Evolutionary conservation across 164 flowering plant species (phyloP).

Genomic region (Saururus chinensis): DNA sequence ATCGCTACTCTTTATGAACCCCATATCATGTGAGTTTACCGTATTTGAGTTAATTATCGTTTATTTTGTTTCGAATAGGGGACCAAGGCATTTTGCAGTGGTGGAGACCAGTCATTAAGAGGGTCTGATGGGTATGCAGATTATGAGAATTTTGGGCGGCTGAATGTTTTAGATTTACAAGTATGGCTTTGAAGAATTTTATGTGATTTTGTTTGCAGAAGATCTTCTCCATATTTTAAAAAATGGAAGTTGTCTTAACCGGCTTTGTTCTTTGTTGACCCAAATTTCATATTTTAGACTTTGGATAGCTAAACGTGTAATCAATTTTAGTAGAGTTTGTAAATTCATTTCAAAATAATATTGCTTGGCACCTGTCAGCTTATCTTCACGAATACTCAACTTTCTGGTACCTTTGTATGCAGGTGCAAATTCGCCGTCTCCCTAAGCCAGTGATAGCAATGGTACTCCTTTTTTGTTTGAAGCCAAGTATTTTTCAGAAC

Average conservation of each 20-base stretch:
- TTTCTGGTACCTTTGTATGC: too few species aligned
- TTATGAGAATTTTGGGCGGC: conserved; percentile 62
- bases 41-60: not conserved
- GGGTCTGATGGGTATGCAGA: conserved; percentile 70
- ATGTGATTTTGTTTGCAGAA: too few species aligned
- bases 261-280: not conserved
- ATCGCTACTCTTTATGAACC: too few species aligned
- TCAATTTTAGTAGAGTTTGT: too few species aligned
- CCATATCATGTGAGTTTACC: too few species aligned
- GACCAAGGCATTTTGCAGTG: conserved; percentile 88
- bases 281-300: too few species aligned
- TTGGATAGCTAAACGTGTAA: too few species aligned
- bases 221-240: not conserved
- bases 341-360: too few species aligned
- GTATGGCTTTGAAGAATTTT: conserved; percentile 30
- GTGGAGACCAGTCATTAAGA: conserved; percentile 92
- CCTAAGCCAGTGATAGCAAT: conserved; percentile 98
- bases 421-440: conserved; percentile 91
- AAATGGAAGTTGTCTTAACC: not conserved
- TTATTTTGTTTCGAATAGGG: conserved; percentile 37
- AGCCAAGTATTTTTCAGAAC: not conserved
- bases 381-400: too few species aligned
- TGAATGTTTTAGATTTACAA: conserved; percentile 88
- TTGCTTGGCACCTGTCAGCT: too few species aligned
- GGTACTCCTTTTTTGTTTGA: conserved; percentile 31